A percentile compares a stretch with the other conserved stretches of the same genome.
These are phyloP conservation scores for Drosera spatulata DNA, from an alignment of 179 eudicot species.

Conservation along the genomic window DNA sequence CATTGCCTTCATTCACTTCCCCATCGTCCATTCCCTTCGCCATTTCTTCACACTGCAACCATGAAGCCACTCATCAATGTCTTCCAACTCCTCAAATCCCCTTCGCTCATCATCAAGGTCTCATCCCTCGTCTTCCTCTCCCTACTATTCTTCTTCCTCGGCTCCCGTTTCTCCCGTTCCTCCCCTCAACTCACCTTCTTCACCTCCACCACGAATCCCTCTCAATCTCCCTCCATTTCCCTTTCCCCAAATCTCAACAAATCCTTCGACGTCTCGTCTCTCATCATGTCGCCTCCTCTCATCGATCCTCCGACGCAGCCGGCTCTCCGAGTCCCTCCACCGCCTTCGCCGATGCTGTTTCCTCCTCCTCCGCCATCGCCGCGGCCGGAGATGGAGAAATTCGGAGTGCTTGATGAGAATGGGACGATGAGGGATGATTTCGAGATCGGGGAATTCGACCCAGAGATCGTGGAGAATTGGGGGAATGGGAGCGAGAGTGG, in stretches of 20 bases:
- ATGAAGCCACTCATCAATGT: constrained; percentile 46
- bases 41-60: neutral
- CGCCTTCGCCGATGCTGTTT: constrained; percentile 8
- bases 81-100: constrained; percentile 25
- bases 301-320: neutral
- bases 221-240: constrained; percentile 21
- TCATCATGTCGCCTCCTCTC: neutral
- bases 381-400: constrained; percentile 32
- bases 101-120: constrained; percentile 31
- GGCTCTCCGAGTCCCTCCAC: neutral
- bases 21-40: too few species aligned
- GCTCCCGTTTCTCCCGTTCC: constrained; percentile 55
- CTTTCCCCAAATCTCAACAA: constrained; percentile 60
- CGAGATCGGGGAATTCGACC: constrained; percentile 70
- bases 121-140: constrained; percentile 38
- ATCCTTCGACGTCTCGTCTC: constrained; percentile 6
- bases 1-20: too few species aligned
- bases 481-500: constrained; percentile 26
- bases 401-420: constrained; percentile 72
- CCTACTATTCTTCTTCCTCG: constrained; percentile 62
- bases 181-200: constrained; percentile 34
- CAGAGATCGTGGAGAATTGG: constrained; percentile 45
- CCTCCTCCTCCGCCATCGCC: constrained; percentile 14
- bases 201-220: constrained; percentile 15
- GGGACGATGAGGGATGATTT: constrained; percentile 80